Percentiles rank a stretch among this genome's conserved stretches.
Evolutionary conservation across 2,329 filamentous ascomycete species (phyloP).

Genomic region (Diaporthe sp.): DNA sequence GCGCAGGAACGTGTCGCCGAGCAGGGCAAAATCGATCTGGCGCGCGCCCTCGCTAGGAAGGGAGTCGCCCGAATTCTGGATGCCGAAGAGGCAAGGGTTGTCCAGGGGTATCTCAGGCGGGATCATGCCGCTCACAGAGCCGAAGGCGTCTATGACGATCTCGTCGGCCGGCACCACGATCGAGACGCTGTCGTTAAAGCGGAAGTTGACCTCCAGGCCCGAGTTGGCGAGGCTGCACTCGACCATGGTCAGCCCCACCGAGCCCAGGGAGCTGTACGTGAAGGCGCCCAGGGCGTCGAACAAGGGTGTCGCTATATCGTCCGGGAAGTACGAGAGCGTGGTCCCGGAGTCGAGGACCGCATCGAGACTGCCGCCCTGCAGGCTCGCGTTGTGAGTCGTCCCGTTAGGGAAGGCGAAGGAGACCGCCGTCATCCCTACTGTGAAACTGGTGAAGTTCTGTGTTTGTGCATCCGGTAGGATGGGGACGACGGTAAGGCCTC

Average conservation of each 20-base stretch:
- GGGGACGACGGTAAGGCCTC: conserved; percentile 67
- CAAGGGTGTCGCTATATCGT: conserved; percentile 58
- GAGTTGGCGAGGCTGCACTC: conserved; percentile 55
- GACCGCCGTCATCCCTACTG: conserved; percentile 53
- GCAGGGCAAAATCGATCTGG: conserved; percentile 49
- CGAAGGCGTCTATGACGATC: conserved; percentile 57
- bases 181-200: conserved; percentile 54
- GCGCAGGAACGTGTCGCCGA: conserved; percentile 63
- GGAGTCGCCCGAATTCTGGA: conserved; percentile 55
- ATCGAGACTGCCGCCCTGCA: conserved; percentile 52
- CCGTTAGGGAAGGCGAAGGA: conserved; percentile 56
- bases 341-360: conserved; percentile 79
- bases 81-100: conserved; percentile 67
- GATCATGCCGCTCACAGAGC: conserved; percentile 44
- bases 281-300: conserved; percentile 55
- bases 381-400: conserved; percentile 49
- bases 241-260: conserved; percentile 55
- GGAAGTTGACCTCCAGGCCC: conserved; percentile 54
- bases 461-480: conserved; percentile 62
- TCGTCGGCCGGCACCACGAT: conserved; percentile 52
- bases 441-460: conserved; percentile 56
- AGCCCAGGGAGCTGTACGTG: conserved; percentile 51
- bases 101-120: conserved; percentile 55
- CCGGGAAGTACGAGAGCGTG: conserved; percentile 74
- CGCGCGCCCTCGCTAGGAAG: conserved; percentile 17